phyloP scores from a whole-genome alignment of 139 green algal species.

The Marvania coccoides region DNA sequence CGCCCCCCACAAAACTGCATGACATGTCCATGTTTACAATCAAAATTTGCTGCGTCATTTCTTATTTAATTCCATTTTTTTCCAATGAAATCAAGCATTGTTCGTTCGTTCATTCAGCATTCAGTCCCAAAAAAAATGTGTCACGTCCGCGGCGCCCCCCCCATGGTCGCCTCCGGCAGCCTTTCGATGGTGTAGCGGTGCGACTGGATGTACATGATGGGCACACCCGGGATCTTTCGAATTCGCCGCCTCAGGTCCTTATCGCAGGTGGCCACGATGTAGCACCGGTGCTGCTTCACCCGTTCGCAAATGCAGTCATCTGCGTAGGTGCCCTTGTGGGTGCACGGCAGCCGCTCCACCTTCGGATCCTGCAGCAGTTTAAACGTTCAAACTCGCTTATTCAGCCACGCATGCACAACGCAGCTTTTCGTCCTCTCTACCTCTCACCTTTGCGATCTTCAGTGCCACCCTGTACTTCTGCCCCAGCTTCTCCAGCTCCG shows the following conservation, averaged over 20 bases:
- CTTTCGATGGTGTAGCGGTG: constrained; percentile 94
- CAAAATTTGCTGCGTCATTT: no score
- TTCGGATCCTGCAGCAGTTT: constrained; percentile 64
- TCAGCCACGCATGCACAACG: no score
- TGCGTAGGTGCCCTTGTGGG: constrained; percentile 95
- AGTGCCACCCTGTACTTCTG: constrained; percentile 97
- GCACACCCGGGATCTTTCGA: constrained; percentile 67
- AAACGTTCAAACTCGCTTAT: no score
- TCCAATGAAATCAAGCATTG: no score
- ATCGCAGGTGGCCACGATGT: constrained; percentile 99
- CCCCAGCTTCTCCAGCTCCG: constrained; percentile 98
- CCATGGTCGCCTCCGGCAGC: constrained; percentile 94
- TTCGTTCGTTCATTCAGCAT: no score
- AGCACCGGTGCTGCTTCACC: constrained; percentile 93
- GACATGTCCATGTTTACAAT: no score
- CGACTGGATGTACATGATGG: constrained; percentile 65
- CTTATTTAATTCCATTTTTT: no score
- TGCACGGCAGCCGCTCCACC: constrained; percentile 88
- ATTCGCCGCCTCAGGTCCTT: constrained; percentile 87
- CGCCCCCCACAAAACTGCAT: no score
- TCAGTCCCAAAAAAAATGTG: no score
- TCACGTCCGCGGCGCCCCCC: constrained; percentile 72
- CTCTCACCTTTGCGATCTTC: constrained; percentile 83
- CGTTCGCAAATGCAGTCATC: constrained; percentile 97
- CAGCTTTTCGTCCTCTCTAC: no score